Base-by-base conservation (phyloP, 176 grass and related monocot species). In the Juncus effusus region DNA sequence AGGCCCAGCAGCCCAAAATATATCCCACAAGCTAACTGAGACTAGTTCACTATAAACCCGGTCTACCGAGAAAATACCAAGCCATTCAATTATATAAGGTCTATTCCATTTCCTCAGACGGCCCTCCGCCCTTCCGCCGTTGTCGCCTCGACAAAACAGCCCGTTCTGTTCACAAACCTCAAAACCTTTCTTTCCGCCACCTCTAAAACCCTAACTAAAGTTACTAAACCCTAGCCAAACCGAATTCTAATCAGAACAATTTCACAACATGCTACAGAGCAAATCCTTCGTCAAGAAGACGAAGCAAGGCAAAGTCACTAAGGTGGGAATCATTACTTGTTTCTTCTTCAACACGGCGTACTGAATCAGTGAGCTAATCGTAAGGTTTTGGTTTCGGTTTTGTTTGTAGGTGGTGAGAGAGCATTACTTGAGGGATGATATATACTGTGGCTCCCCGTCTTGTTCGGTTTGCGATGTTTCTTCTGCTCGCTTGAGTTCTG, bases 241-340 rank as follows among this genome's bases (percentile, higher is more conserved):
- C 9, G 12, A 65, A 19, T 19, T n/a, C 63, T 50, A n/a, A 16
- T 35, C 38, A 13, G 49, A 4, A 44, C 13, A 62, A 16, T 44
- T 70, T 51, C 7, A 14, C 61, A 76, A 47, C 57, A 96, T 96
- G 92, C 55, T 96, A 64, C 92, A 96, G 82, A 91, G 67, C 85
- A 97, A 92, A 80, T 92, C 93, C n/a, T 92, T 97, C 72, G 93
- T 86, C 5, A 97, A 92, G 88, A 97, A 92, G 69, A 97, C 93
- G 37, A 92, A 73, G 74, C 85, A 88, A 67, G 93, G 93, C 16
- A 84, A 87, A 70, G 83, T 97, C 58, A 74, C 81, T 13, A 97
- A 97, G 88, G 93, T 92, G 15, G 8, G 6, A 19, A 58, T 65
- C 70, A 7, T 10, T 9, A 10, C 7, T 74, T 53, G 38, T 15